Evolutionary conservation across 768 basidiomycete genomes (phyloP).

Genomic region (Kondoa subrosea): DNA sequence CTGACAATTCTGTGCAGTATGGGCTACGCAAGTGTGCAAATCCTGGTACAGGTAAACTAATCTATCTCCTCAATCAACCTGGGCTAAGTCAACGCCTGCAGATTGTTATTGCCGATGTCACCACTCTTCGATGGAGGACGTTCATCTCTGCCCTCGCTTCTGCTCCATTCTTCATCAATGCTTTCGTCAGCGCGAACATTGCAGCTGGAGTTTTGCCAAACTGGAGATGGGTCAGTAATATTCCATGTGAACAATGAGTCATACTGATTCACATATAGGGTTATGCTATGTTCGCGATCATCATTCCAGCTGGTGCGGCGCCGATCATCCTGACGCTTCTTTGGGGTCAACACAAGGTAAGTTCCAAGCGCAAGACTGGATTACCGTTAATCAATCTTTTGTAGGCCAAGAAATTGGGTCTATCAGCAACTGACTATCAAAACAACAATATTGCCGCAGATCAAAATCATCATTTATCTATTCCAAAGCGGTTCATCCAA

Average conservation of each 20-base stretch:
- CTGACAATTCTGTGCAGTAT: not conserved
- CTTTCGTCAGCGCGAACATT: conserved; percentile 34
- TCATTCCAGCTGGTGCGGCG: conserved; percentile 28
- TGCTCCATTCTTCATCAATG: conserved; percentile 31
- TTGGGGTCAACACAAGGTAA: conserved; percentile 23
- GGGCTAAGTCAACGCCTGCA: not conserved
- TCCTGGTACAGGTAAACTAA: conserved; percentile 31
- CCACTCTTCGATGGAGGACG: conserved; percentile 34
- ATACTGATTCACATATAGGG: conserved; percentile 8
- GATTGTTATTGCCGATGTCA: conserved; percentile 35
- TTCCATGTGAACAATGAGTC: not conserved
- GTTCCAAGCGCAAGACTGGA: not conserved
- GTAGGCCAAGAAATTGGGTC: conserved; percentile 22
- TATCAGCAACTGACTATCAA: conserved; percentile 18
- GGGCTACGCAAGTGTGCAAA: conserved; percentile 31
- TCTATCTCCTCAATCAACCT: not conserved
- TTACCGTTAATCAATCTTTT: not conserved
- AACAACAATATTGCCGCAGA: not conserved
- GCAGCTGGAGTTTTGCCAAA: conserved; percentile 23
- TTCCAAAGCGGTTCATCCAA: conserved; percentile 15
- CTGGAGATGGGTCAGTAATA: conserved; percentile 32
- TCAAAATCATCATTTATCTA: too few species aligned
- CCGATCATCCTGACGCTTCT: conserved; percentile 23
- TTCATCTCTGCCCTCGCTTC: conserved; percentile 26
- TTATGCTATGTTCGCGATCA: conserved; percentile 31